phyloP scores from a whole-genome alignment of 345 rosid genomes.

The Aquilaria sinensis region DNA sequence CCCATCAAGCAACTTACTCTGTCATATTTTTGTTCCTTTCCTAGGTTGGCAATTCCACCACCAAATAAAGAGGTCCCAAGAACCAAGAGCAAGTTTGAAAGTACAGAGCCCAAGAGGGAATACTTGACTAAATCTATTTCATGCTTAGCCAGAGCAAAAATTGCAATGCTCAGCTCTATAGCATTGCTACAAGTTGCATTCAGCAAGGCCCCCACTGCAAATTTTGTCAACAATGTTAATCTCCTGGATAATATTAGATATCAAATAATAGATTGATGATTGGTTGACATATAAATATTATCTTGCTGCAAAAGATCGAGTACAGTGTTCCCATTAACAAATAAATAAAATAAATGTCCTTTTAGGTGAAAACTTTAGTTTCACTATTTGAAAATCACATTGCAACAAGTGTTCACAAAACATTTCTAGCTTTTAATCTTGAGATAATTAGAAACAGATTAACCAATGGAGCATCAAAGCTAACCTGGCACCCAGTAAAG shows the following conservation, averaged over 20 bases:
- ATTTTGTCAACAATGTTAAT: background rate
- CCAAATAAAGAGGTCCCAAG: slow-evolving; percentile 88
- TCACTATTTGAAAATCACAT: background rate
- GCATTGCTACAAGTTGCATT: slow-evolving; percentile 98
- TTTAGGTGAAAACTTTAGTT: too few relatives aligned
- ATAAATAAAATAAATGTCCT: too few relatives aligned
- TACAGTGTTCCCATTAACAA: too few relatives aligned
- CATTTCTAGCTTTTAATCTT: background rate
- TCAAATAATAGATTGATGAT: background rate
- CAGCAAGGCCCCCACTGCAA: slow-evolving; percentile 77
- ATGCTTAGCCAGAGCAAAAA: slow-evolving; percentile 51
- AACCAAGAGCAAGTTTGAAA: slow-evolving; percentile 88
- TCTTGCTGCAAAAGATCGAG: background rate
- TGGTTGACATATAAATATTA: background rate
- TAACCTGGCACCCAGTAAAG: background rate
- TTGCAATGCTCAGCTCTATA: slow-evolving; percentile 80
- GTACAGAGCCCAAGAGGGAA: slow-evolving; percentile 80
- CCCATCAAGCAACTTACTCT: slow-evolving; percentile 31
- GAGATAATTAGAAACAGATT: background rate
- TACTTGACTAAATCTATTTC: slow-evolving; percentile 79
- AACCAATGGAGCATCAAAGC: background rate
- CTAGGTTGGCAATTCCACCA: slow-evolving; percentile 74
- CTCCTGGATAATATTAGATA: background rate
- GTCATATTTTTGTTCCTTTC: slow-evolving; percentile 69
- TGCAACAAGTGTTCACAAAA: background rate